Conservation (phyloP, 2,329 filamentous ascomycete genomes). For the Microcyclosporella mali region DNA sequence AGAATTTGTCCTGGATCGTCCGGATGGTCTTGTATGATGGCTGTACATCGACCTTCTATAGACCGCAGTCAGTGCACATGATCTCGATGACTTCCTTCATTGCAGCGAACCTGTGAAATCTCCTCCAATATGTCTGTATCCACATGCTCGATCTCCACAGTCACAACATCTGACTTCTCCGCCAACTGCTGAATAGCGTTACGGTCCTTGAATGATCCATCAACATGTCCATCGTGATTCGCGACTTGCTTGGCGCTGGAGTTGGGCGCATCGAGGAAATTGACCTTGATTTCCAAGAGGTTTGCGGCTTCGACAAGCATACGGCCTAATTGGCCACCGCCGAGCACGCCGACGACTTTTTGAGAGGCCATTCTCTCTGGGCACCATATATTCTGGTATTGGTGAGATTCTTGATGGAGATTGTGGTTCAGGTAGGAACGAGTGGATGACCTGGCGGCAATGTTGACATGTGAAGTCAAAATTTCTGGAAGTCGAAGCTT, state of each 20-base stretch:
- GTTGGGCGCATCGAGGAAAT: constrained; percentile 68
- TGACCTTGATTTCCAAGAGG: constrained; percentile 69
- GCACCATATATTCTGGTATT: too few relatives aligned
- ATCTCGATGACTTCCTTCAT: too few relatives aligned
- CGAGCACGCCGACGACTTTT: constrained; percentile 34
- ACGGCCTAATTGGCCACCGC: constrained; percentile 63
- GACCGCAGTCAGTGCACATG: too few relatives aligned
- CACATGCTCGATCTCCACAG: constrained; percentile 93
- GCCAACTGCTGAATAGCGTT: constrained; percentile 76
- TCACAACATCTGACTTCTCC: constrained; percentile 68
- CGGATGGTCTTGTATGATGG: constrained; percentile 82
- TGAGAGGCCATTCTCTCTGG: constrained; percentile 20
- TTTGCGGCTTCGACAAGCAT: constrained; percentile 91
- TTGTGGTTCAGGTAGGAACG: too few relatives aligned
- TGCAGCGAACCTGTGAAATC: constrained; percentile 49
- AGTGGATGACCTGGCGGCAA: too few relatives aligned
- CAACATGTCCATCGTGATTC: constrained; percentile 65
- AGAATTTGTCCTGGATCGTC: constrained; percentile 88
- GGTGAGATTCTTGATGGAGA: too few relatives aligned
- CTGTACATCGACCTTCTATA: constrained; percentile 56
- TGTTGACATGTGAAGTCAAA: too few relatives aligned
- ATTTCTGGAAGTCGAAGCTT: too few relatives aligned
- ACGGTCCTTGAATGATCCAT: constrained; percentile 81
- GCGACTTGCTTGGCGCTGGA: constrained; percentile 83
- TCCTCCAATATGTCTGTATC: constrained; percentile 85